These are phyloP conservation scores for Populus hybrid DNA, from an alignment of 441 rosid species.

Conservation along the genomic window DNA sequence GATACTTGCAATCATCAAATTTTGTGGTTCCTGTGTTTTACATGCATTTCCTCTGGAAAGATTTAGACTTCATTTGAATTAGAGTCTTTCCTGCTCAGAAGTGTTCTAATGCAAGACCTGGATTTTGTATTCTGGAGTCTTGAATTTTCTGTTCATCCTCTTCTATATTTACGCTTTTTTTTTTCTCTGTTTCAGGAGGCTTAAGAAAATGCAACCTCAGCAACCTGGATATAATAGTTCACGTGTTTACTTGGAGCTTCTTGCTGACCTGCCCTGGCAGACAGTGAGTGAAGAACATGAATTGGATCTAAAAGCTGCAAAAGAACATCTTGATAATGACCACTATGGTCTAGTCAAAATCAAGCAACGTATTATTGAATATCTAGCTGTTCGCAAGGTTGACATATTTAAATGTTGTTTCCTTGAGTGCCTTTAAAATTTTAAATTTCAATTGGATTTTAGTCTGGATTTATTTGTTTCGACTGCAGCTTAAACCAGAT, in stretches of 20 bases:
- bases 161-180: neutral
- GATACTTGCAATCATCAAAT: neutral
- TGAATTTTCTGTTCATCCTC: constrained; percentile 1
- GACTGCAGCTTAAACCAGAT: constrained; percentile 93
- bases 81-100: neutral
- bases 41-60: neutral
- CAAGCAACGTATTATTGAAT: constrained; percentile 95
- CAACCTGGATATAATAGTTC: constrained; percentile 99
- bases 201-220: constrained; percentile 98
- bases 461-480: constrained; percentile 22
- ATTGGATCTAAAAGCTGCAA: constrained; percentile 81
- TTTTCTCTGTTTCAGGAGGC: constrained; percentile 56
- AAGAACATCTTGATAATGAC: constrained; percentile 92
- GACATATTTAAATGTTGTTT: constrained; percentile 20
- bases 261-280: constrained; percentile 99
- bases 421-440: constrained; percentile 15
- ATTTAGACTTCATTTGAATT: neutral
- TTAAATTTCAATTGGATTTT: constrained; percentile 19
- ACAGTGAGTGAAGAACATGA: constrained; percentile 87
- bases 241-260: constrained; percentile 91
- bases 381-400: constrained; percentile 99
- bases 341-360: constrained; percentile 89
- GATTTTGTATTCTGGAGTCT: constrained; percentile 1
- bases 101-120: neutral
- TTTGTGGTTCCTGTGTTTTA: neutral